Evolutionary conservation across 75 land plant genomes (phyloP).

Genomic region (Sequoia sempervirens): DNA sequence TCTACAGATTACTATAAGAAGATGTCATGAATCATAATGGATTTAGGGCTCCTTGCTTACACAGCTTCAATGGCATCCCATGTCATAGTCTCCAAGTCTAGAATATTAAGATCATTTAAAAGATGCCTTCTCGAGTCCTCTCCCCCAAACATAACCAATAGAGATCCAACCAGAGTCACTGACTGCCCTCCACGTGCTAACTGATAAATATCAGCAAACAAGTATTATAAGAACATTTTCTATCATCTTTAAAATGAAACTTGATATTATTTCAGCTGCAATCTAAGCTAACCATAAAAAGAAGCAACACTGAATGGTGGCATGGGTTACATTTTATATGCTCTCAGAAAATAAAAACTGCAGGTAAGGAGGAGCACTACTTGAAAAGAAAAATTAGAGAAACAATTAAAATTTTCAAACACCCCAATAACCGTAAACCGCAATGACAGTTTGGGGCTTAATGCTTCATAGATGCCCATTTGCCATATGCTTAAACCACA

Average conservation of each 20-base stretch:
- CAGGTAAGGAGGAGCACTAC: not conserved
- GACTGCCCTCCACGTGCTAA: conserved; percentile 86
- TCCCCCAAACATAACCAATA: conserved; percentile 89
- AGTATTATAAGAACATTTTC: not conserved
- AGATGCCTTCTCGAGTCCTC: conserved; percentile 68
- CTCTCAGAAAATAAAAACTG: not conserved
- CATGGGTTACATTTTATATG: not conserved
- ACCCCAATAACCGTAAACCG: too few relatives aligned
- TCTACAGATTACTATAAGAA: conserved; percentile 1
- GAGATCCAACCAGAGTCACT: conserved; percentile 72
- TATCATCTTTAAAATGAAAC: conserved; percentile 1
- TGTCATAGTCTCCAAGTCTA: conserved; percentile 84
- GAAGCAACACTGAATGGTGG: not conserved
- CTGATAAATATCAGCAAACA: conserved; percentile 30
- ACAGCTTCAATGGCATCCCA: conserved; percentile 71
- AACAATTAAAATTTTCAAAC: too few relatives aligned
- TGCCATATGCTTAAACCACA: too few relatives aligned
- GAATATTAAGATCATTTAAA: conserved; percentile 82
- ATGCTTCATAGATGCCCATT: too few relatives aligned
- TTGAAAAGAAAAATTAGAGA: too few relatives aligned
- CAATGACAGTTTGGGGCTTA: too few relatives aligned
- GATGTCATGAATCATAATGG: not conserved
- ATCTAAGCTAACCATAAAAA: not conserved
- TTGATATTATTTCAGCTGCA: not conserved
- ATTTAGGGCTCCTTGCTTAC: conserved; percentile 28